Base-by-base conservation (phyloP, 352 stramenopile genomes). In the Achlya hypogyna region DNA sequence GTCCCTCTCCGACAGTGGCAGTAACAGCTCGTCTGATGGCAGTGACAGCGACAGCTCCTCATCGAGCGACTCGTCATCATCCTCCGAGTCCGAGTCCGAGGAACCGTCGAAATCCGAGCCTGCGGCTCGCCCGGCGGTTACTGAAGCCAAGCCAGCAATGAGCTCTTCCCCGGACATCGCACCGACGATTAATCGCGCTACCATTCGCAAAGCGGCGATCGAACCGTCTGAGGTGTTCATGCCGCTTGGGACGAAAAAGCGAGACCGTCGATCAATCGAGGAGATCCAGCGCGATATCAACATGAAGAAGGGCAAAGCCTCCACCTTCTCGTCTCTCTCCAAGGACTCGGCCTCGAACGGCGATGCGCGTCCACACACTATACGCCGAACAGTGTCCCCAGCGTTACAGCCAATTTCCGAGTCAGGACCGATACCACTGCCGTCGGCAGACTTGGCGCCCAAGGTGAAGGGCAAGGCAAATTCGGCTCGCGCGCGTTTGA, bases 201-300 rank as follows among this genome's bases (percentile, higher is more conserved):
- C 76, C 0, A 73, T 76, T 32, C 79, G 85, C 29, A 91, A 92
- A 53, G 82, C 82, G 53, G 78, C 82, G 68, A 75, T 79, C 28
- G 71, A 78, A 34, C 68, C 71, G 54, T n/a, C n/a, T n/a, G 70
- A 71, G 3, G 76, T 72, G 5, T 70, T 94, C 69, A 91, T 90
- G 78, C 74, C 86, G n/a, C 72, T 94, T 9, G 82, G 82, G 47
- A 94, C 86, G 18, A 88, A 87, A 69, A 94, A 93, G 66, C 74
- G 86, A 49, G 86, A 94, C 53, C 82, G 86, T 62, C 83, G 86
- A 23, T 91, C 86, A n/a, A 94, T 94, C 62, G 86, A 94, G 51
- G 82, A 94, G 69, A 94, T 94, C 59, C 86, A 94, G 62, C 74
- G 82, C 54, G 86, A 94, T 62, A 64, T 94, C 23, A 71, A 82